Evolutionary conservation across 1,284 basidiomycete species (phyloP), one percentile per base, ranked within the genome.

Genomic region (Sporisorium scitamineum): DNA sequence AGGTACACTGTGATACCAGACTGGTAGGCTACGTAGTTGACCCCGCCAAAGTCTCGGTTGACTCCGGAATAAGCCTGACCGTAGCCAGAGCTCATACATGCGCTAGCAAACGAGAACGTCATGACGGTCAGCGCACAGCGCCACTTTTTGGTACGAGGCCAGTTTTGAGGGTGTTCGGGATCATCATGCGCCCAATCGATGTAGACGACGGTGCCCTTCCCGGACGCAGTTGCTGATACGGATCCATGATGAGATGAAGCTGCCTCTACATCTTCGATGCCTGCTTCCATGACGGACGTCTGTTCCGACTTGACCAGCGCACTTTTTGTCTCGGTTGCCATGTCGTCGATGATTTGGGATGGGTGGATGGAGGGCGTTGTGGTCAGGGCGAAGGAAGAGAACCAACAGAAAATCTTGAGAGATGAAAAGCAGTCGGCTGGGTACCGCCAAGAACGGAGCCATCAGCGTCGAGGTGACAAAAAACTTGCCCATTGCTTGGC

Each of bases 111-210:
- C 11, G 75, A 58, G 53, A 75, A 77, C 24, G 53, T 32, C 27
- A 77, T 60, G n/a, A 53, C 52, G n/a, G 45, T 37, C 22, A 64
- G 32, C n/a, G 61, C 56, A 18, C 59, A 39, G 13, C 37, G 34
- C 61, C 70, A 72, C 27, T 60, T 61, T 27, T 57, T 34, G n/a
- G 27, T 24, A 3, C 8, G 22, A 3, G 59, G 51, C 74, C 74
- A 77, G 45, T 77, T 77, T 29, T 70, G 61, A 18, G 74, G 70
- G 26, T 77, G 61, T 24, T 69, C 70, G 10, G 57, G 50, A 32
- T 77, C 74, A 13, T 59, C 54, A 11, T 31, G 32, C 9, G 48
- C 65, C 61, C 70, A 77, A 3, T 72, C 70, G 53, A 77, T 70
- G 58, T 77, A 77, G 41, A 61, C 8, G 29, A 50, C 48, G 31